Evolutionary conservation across 768 basidiomycete species (phyloP), one percentile per base, ranked within the genome.

Genomic region (Lepiota subincarnata): DNA sequence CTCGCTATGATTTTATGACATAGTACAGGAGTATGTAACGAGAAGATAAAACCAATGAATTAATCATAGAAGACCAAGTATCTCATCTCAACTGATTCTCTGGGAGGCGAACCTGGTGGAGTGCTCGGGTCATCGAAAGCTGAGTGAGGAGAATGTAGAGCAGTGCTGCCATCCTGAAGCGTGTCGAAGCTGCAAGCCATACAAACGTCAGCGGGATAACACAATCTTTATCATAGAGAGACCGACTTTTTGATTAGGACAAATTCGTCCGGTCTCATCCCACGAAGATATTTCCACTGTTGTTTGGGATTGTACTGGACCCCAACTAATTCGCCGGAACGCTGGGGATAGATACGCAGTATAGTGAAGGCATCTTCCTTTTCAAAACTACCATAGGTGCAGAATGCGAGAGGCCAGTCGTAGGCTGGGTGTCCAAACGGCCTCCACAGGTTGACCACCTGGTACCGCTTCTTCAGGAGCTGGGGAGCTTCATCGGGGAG

Each of bases 221-320:
- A 31, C 31, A 31, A 31, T 11, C 10, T 11, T 11, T 11, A 31
- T 31, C 53, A 40, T 11, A 37, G 14, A 45, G 24, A 14, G 22
- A 58, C 74, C 47, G 50, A 77, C 78, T 79, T 81, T 65, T 82
- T 82, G 48, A 82, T 75, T 26, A 82, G 59, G 4, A 79, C 70
- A 26, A 72, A 48, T 57, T 82, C 81, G 4, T 80, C 77, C 2
- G 74, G 72, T 0, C 67, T 70, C 69, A 79, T 72, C 0, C 72
- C 77, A 41, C 63, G 60, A 48, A 73, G 57, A 55, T 80, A 82
- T 57, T 76, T 77, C 80, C 81, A 84, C 57, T 66, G 72, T 50
- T 81, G 77, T 2, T 69, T 64, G 1, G 74, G 68, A 57, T 72
- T 77, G 54, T 74, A 72, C 49, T 63, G 71, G 11, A 82, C 74